Percentiles rank a stretch among this genome's conserved stretches.
phyloP scores from a whole-genome alignment of 768 basidiomycete species.

The Termitomyces sp. region DNA sequence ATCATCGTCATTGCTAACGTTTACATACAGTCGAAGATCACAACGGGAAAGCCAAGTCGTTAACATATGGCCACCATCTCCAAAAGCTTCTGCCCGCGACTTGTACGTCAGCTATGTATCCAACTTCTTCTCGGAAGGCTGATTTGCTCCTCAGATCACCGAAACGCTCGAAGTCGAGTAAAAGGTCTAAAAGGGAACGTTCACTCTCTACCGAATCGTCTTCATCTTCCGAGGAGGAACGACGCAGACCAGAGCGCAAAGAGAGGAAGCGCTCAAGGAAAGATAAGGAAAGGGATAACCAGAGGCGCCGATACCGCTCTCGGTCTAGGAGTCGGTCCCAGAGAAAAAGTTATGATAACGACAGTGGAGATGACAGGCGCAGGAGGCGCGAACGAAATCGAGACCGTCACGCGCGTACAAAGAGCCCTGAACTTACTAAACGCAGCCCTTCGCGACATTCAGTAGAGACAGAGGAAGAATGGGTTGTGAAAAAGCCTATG shows the following conservation, averaged over 20 bases:
- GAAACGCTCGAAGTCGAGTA: constrained; percentile 47
- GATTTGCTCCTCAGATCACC: constrained; percentile 40
- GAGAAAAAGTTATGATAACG: constrained; percentile 26
- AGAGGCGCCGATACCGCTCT: constrained; percentile 30
- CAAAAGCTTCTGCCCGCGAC: constrained; percentile 55
- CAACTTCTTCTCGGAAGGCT: not conserved
- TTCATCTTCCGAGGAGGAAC: constrained; percentile 51
- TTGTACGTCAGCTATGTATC: constrained; percentile 34
- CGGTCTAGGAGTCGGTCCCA: constrained; percentile 27
- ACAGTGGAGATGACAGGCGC: constrained; percentile 32
- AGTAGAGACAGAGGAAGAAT: constrained; percentile 48
- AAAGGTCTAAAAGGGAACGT: constrained; percentile 55
- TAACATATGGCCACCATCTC: constrained; percentile 81
- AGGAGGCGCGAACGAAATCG: constrained; percentile 20
- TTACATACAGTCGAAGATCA: constrained; percentile 52
- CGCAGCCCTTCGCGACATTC: constrained; percentile 23
- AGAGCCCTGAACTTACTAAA: constrained; percentile 24
- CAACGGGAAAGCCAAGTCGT: constrained; percentile 55
- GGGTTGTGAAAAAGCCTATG: constrained; percentile 56
- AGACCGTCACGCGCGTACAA: constrained; percentile 12
- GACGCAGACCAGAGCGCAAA: constrained; percentile 51
- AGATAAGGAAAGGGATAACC: constrained; percentile 27
- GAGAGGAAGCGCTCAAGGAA: constrained; percentile 53
- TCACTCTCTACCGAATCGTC: constrained; percentile 46
- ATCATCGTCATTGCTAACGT: not conserved